Evolutionary conservation across 2,329 filamentous ascomycete species (phyloP), one percentile per base, ranked within the genome.

Genomic region (Trichoderma sp.): DNA sequence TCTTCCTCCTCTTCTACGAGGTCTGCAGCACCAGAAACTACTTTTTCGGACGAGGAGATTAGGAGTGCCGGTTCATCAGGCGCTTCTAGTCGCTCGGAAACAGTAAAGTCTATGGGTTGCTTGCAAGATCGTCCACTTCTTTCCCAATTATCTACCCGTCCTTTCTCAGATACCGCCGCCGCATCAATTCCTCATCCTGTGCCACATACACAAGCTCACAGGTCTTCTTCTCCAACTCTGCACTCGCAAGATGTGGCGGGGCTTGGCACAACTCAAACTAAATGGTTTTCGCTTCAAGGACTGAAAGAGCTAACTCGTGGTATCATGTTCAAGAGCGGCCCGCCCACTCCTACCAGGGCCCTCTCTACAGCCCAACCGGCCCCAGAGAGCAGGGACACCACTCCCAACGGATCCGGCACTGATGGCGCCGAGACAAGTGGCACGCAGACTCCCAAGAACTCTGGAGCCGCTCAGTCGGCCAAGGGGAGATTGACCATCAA

Each of bases 401-500:
- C 84, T 31, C 82, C 81, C 7, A 81, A 82, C 56, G 83, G 84
- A 74, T 81, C 81, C 59, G 85, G 83, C 79, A 85, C 85, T 77
- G 86, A 84, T 78, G 85, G 85, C 69, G 82, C 84, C 71, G 86
- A 86, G 74, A 83, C 84, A 50, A 88, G 88, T 77, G 87, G 89
- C 69, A 88, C 89, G 11, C 87, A 88, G 78, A 91, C 89, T 59
- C 87, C 89, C 50, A 84, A 82, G 79, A 83, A 84, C 67, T 84
- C 88, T 14, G 90, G 89, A 27, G 91, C 93, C 31, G 91, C 93
- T 6, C 92, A 92, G 11, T 87, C 92, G 27, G 89, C 94, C 27
- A 96, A 94, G 83, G 97, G 97, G 75, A 98, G 97, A 84, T 88
- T 99, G 75, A 94, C 93, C 41, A 94, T 99, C 80, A 95, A 94